These are phyloP conservation scores for Boletus rubescentipes DNA, from an alignment of 768 basidiomycete genomes.

Conservation along the genomic window DNA sequence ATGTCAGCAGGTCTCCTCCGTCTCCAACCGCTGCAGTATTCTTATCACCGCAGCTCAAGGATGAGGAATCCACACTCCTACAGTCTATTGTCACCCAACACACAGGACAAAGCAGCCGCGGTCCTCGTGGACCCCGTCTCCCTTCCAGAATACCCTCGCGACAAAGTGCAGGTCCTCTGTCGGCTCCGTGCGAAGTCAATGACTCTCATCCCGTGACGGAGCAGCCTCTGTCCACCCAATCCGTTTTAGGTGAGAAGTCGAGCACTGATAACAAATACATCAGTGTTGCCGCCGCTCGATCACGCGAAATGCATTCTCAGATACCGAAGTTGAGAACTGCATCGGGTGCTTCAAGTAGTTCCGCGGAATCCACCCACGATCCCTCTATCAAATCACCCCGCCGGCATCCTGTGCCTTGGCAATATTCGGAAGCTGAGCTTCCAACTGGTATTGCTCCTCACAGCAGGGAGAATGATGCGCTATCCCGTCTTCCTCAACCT, in stretches of 20 bases:
- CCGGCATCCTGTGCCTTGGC: slow-evolving; percentile 8
- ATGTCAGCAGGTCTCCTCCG: slow-evolving; percentile 6
- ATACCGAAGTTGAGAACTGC: slow-evolving; percentile 30
- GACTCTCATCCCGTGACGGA: neutral
- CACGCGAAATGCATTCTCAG: slow-evolving; percentile 23
- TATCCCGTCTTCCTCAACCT: slow-evolving; percentile 35
- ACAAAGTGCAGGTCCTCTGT: slow-evolving; percentile 25
- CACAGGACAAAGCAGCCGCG: slow-evolving; percentile 31
- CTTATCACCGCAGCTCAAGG: neutral
- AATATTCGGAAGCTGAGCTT: neutral
- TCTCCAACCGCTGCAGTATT: slow-evolving; percentile 3
- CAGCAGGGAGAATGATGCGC: slow-evolving; percentile 25
- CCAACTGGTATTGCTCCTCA: too few species aligned
- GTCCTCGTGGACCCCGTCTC: slow-evolving; percentile 45
- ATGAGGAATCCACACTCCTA: neutral
- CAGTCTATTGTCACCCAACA: slow-evolving; percentile 4
- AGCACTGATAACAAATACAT: slow-evolving; percentile 11
- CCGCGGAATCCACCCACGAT: slow-evolving; percentile 16
- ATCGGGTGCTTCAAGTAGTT: slow-evolving; percentile 27
- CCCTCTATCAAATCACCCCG: neutral
- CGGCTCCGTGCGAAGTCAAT: slow-evolving; percentile 1
- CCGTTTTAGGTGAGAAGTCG: slow-evolving; percentile 15
- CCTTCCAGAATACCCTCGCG: slow-evolving; percentile 35
- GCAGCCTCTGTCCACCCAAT: neutral
- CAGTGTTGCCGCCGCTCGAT: neutral